Evolutionary conservation across 768 basidiomycete genomes (phyloP), one percentile per base, ranked within the genome.

Genomic region (Cyclocybe aegerita): DNA sequence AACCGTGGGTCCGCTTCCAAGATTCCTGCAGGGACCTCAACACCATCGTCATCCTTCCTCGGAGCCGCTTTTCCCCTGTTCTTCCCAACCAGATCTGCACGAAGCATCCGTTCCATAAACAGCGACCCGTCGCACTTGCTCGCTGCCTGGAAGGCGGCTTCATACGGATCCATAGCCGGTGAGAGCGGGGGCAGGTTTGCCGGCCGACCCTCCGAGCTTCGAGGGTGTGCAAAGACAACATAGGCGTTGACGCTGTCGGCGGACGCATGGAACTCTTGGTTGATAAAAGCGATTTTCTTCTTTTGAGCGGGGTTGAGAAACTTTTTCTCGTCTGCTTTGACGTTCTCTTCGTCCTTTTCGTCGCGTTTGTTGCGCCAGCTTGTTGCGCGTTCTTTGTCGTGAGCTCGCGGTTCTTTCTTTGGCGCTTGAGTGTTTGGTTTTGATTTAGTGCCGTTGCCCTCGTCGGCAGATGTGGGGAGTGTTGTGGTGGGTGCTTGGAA

Each of bases 221-320:
- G 52, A 7, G 83, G 77, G 60, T 93, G 83, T 0, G 91, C 90
- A 65, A 98, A 93, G 14, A 98, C 93, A 41, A 96, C 69, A 66
- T 99, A 99, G 0, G 92, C 90, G 61, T 94, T 90, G 51, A 91
- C 81, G 12, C 82, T 77, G 58, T 83, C 83, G 4, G 86, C 85
- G 32, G 81, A 77, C 2, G 84, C 73, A 68, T 98, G 93, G 61
- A 98, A 83, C 58, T 96, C 92, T 47, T 86, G 85, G 63, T 93
- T 90, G 65, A 98, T 97, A 67, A 94, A 97, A 0, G 93, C 91
- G 46, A 98, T 83, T 56, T 86, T 90, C 71, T 95, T 91, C 75
- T 96, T 98, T 69, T 97, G 90, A 44, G 78, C 79, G 0, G 91
- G 79, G 6, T 82, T 90, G 44, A 97, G 79, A 65, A 81, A 90